Base-by-base conservation (phyloP, 2,329 filamentous ascomycete species). In the Colletotrichum navitas region DNA sequence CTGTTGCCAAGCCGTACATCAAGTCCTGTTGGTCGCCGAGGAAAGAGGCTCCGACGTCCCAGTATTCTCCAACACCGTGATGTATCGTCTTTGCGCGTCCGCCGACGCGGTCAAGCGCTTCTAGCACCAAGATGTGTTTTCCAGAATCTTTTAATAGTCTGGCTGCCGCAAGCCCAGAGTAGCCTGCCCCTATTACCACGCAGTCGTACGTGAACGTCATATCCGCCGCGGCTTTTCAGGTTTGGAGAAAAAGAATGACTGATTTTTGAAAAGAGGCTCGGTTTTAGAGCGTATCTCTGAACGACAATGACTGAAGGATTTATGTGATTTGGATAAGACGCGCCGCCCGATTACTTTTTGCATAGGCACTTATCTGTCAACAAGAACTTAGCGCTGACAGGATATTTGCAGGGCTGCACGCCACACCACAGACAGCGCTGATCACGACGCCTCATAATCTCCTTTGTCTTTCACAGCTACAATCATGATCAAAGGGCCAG, bases 31-130 rank as follows among this genome's bases (percentile, higher is more conserved):
- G 68, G 59, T 75, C 69, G 16, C 74, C 75, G 21, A 73, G 49
- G 24, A 76, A 73, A 12, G 76, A 66, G 18, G 75, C 62, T 3
- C 77, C 77, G 63, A 65, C 66, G 58, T 74, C 69, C 68, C 73
- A 76, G 45, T 74, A 74, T 16, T 73, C 63, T 32, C 68, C 61
- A 29, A 74, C 58, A 29, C 66, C 63, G 26, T 63, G 51, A 10
- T 52, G 55, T n/a, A 71, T 36, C 16, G 71, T 74, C 45, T 62
- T 66, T 11, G 60, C 66, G 24, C 68, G 68, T 14, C 74, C 73
- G 52, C 74, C 66, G 52, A 74, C 68, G 63, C 74, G 71, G 24
- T 74, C 41, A 21, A 67, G 66, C 10, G 74, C 67, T 41, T 74
- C 69, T 47, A 73, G 58, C 2, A 74, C 18, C 18, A 71, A 52